Percentiles rank a stretch among this genome's conserved stretches.
Evolutionary conservation across 2,329 filamentous ascomycete genomes (phyloP).

Genomic region (Cucurbitaria berberidis): DNA sequence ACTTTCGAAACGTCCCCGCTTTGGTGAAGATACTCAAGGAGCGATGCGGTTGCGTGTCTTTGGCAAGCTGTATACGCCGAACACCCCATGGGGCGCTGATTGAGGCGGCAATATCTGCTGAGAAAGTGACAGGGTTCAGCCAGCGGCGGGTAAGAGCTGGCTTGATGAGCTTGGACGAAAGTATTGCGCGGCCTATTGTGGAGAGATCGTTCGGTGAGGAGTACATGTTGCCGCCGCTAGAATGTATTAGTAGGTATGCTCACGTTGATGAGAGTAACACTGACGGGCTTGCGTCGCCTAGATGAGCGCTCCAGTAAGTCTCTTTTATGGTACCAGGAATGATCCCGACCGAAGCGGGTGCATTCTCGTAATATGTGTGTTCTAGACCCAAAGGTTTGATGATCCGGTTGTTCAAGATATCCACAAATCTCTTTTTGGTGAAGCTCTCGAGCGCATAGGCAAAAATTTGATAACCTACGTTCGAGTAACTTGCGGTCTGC

Average conservation of each 20-base stretch:
- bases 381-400: conserved; percentile 51
- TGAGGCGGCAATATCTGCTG: conserved; percentile 35
- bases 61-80: conserved; percentile 30
- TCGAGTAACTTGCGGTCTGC: conserved; percentile 45
- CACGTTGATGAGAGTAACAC: conserved; percentile 3
- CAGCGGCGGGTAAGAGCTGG: conserved; percentile 47
- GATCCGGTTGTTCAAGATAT: conserved; percentile 46
- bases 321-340: conserved; percentile 44
- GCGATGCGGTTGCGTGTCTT: conserved; percentile 8
- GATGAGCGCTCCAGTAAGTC: conserved; percentile 26
- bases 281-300: conserved; percentile 31
- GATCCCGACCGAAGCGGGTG: conserved; percentile 34
- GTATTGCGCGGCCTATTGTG: conserved; percentile 47
- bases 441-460: conserved; percentile 51
- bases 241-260: conserved; percentile 1
- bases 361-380: conserved; percentile 42
- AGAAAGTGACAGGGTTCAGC: conserved; percentile 52
- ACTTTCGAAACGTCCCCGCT: conserved; percentile 51
- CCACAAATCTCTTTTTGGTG: conserved; percentile 44
- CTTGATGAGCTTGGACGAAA: conserved; percentile 47
- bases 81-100: conserved; percentile 52
- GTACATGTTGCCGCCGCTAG: conserved; percentile 42
- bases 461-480: conserved; percentile 46
- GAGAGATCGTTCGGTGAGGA: conserved; percentile 47
- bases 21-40: conserved; percentile 52